Evolutionary conservation across 208 protist species (phyloP), one percentile per base, ranked within the genome.

Genomic region (Acanthamoeba lenticulata): DNA sequence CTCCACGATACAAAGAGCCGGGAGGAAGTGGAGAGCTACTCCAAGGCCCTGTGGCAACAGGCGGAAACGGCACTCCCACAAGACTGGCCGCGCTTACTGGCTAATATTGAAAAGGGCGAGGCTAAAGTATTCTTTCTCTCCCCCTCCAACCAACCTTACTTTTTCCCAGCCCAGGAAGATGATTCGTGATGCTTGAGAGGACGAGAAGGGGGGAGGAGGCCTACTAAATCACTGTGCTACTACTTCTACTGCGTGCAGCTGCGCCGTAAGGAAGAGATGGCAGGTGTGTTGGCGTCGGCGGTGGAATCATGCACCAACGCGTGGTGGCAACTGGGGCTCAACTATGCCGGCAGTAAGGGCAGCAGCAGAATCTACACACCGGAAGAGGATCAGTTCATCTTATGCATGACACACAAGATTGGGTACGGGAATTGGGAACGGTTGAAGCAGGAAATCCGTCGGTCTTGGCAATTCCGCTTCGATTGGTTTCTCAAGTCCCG

Each of bases 401-500:
- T 98, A 3, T 97, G 95, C 72, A 97, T 95, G 95, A 94, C 95
- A 7, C 49, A 96, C 38, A n/a, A 95, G 40, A 85, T 97, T 15
- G 97, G 97, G 34, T 97, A 96, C 89, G 96, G 95, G 67, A 83
- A 77, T 24, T 97, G 90, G 94, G 96, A 96, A 24, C 86, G 91
- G 38, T 21, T 97, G 3, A 95, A 95, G 62, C 74, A 72, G 29
- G 96, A 95, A 29, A 96, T 98, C 36, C 96, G 96, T 19, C 62
- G 72, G 1, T 94, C 93, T 9, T 94, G 95, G 15, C 95, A 96
- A 40, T 98, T 98, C 94, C 90, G 96, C n/a, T 98, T 98, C 79
- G 97, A 98, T 94, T 98, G 97, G 97, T 97, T 97, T 69, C 92
- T 98, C 81, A 97, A 97, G 77, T 96, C 94, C 9, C 94, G 97